A percentile compares a stretch with the other conserved stretches of the same genome.
Evolutionary conservation across 1,139 yeast genomes (phyloP).

Genomic region (Candida tunisiensis): DNA sequence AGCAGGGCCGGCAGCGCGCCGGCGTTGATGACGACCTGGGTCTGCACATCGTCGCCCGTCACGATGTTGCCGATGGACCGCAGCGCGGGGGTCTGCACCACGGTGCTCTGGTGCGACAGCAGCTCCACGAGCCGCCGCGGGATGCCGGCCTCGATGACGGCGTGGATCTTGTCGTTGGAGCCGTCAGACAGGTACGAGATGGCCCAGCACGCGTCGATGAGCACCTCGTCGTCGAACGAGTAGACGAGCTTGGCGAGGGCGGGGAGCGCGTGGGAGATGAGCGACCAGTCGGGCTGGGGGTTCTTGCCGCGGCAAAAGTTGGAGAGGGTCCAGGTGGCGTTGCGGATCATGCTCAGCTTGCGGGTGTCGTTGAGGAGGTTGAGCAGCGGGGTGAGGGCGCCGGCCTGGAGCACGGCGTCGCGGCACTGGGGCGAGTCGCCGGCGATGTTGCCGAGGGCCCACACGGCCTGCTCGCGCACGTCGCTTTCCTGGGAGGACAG

Average conservation of each 20-base stretch:
- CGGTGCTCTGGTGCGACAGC: constrained; percentile 63
- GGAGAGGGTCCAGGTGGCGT: constrained; percentile 96
- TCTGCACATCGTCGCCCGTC: constrained; percentile 90
- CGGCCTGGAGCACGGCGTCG: constrained; percentile 69
- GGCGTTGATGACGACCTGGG: constrained; percentile 86
- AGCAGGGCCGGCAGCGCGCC: constrained; percentile 82
- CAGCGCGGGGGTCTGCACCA: constrained; percentile 92
- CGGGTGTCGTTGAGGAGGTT: constrained; percentile 64
- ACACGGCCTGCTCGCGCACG: constrained; percentile 94
- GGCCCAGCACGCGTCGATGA: constrained; percentile 98
- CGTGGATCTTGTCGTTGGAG: constrained; percentile 82
- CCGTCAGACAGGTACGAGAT: constrained; percentile 92
- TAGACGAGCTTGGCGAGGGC: constrained; percentile 82
- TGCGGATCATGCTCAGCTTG: constrained; percentile 67
- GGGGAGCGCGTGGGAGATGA: constrained; percentile 78
- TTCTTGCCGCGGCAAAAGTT: constrained; percentile 92
- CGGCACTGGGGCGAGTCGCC: constrained; percentile 88
- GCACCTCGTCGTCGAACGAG: constrained; percentile 81
- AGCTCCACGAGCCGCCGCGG: constrained; percentile 89
- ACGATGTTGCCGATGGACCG: constrained; percentile 97
- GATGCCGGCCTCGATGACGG: constrained; percentile 90
- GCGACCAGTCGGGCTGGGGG: constrained; percentile 91
- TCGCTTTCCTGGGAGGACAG: constrained; percentile 70
- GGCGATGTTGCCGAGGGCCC: constrained; percentile 99
- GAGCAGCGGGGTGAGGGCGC: constrained; percentile 83